Base-by-base conservation (phyloP, 176 grass and related monocot genomes). In the Cymbopogon citratus region DNA sequence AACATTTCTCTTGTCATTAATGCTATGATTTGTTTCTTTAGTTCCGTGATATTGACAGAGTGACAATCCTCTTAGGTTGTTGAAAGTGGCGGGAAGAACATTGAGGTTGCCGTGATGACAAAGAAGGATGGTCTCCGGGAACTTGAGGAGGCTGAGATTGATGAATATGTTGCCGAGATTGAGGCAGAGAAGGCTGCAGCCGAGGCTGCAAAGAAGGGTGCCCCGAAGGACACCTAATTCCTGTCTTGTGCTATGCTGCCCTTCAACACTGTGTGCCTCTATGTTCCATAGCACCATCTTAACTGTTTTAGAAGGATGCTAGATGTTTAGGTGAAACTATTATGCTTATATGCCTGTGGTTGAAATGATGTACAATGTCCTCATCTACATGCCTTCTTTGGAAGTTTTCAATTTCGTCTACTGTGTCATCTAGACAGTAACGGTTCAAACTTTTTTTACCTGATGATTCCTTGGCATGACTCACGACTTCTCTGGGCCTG, bases 101-200 rank as follows among this genome's bases (percentile, higher is more conserved):
- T 94, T 19, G 86, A 95, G 63, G 84, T 95, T 89, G 86, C 84
- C 10, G 88, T 93, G 48, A 86, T 87, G 88, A 88, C 88, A 43
- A 68, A 80, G 23, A 81, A 93, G 45, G 69, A 94, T 39, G 91
- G 87, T 77, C 71, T 90, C 74, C 46, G 18, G 26, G 86, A 91
- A 85, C 84, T 95, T 2, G 88, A 98, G 54, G 92, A 95, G 69
- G 67, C 89, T 63, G 80, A 93, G 77, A 90, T 93, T 39, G 90
- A 95, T 68, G 90, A 87, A 63, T 93, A 93, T 62, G 92, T 93
- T 87, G 92, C 90, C 13, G 92, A 91, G 73, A 90, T 95, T 43
- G 92, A 95, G 80, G 92, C 83, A 28, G 90, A 98, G 84, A 93
- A 98, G 83, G 90, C 92, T 39, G 92, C 96, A 51, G 96, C 96